Evolutionary conservation across 257 asterid genomes (phyloP).

Genomic region (Cinchona pubescens): DNA sequence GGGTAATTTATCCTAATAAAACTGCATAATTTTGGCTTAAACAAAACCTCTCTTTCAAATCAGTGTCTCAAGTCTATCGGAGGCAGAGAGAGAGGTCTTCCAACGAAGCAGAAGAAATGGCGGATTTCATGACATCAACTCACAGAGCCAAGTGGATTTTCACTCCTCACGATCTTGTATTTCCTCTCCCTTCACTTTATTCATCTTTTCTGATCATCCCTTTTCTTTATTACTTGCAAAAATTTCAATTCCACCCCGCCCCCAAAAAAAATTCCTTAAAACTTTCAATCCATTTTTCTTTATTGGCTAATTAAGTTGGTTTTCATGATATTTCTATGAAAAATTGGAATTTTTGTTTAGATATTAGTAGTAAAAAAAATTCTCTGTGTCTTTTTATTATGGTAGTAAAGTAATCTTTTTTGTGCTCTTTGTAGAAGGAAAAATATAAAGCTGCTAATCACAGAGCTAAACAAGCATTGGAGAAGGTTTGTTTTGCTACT

Average conservation of each 20-base stretch:
- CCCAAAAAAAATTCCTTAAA: no score
- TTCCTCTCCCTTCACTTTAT: background rate
- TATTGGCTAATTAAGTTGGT: no score
- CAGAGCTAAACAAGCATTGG: constrained; percentile 84
- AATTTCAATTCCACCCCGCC: no score
- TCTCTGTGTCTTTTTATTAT: background rate
- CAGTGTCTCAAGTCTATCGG: background rate
- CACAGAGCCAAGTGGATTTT: constrained; percentile 89
- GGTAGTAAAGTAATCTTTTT: background rate
- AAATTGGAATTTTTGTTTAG: background rate
- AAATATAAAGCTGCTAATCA: constrained; percentile 78
- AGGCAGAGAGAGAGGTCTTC: no score
- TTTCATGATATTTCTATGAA: background rate
- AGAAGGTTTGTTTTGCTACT: constrained; percentile 57
- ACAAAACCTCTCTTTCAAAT: background rate
- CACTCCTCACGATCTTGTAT: constrained; percentile 74
- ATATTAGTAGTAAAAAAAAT: no score
- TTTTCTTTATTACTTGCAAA: background rate
- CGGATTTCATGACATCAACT: constrained; percentile 80
- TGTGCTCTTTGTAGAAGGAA: constrained; percentile 52
- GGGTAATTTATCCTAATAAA: no score
- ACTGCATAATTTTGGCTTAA: background rate
- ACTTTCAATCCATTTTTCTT: no score
- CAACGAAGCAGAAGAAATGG: constrained; percentile 49
- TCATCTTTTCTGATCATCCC: background rate